Percentiles rank a stretch among this genome's conserved stretches.
These are phyloP conservation scores for Fusarium caatingaense DNA, from an alignment of 2,329 filamentous ascomycete species.

Conservation along the genomic window DNA sequence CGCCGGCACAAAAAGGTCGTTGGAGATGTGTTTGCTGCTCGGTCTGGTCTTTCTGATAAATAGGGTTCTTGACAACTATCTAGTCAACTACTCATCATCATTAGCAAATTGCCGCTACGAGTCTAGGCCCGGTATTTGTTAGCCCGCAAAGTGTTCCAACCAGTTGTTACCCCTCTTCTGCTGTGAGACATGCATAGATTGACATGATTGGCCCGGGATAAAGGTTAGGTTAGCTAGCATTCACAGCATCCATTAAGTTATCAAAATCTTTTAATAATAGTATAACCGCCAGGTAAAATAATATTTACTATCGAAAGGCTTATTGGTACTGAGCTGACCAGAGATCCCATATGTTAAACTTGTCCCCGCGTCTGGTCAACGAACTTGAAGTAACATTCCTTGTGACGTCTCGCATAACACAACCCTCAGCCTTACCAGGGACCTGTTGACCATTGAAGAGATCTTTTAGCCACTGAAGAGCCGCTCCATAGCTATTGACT, in stretches of 20 bases:
- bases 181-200: neutral
- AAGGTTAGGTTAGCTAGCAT: no score
- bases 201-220: neutral
- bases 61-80: no score
- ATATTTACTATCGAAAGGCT: no score
- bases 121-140: neutral
- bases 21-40: neutral
- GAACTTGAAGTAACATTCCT: conserved; percentile 16
- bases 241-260: no score
- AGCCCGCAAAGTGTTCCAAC: neutral
- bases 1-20: neutral
- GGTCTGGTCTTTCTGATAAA: no score
- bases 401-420: conserved; percentile 34
- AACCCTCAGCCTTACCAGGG: conserved; percentile 11
- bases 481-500: neutral
- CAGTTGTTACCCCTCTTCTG: neutral
- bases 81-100: neutral
- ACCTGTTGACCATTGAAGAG: conserved; percentile 10
- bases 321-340: conserved; percentile 9
- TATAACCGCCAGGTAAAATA: no score
- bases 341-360: conserved; percentile 17
- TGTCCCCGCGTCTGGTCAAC: conserved; percentile 5
- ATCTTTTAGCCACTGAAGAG: conserved; percentile 24
- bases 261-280: no score
- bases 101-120: no score